These are phyloP conservation scores for Mycena rosella DNA, from an alignment of 768 basidiomycete species.

Conservation along the genomic window DNA sequence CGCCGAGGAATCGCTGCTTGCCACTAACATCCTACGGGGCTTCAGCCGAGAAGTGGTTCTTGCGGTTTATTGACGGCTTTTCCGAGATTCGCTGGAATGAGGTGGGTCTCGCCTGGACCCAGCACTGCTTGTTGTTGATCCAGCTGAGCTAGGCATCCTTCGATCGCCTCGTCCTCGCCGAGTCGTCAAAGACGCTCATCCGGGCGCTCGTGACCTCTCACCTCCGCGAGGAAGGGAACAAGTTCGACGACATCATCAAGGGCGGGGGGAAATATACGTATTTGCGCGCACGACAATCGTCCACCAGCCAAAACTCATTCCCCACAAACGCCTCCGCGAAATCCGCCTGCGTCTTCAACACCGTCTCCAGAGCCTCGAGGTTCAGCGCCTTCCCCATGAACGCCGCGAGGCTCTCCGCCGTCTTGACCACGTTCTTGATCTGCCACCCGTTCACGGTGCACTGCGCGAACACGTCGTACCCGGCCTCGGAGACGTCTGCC, in stretches of 20 bases:
- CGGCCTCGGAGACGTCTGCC: slow-evolving; percentile 34
- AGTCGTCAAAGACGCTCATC: slow-evolving; percentile 25
- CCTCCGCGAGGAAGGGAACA: slow-evolving; percentile 14
- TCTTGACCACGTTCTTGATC: slow-evolving; percentile 37
- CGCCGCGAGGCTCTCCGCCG: slow-evolving; percentile 34
- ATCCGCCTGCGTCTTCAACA: slow-evolving; percentile 53
- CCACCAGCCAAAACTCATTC: slow-evolving; percentile 22
- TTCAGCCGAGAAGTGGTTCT: slow-evolving; percentile 32
- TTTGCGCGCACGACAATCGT: no score
- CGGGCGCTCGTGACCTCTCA: slow-evolving; percentile 29
- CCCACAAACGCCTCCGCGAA: slow-evolving; percentile 40
- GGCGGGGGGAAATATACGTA: no score
- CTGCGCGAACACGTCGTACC: slow-evolving; percentile 26
- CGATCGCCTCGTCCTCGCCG: slow-evolving; percentile 29
- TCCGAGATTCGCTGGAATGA: slow-evolving; percentile 33
- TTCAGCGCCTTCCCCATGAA: slow-evolving; percentile 44
- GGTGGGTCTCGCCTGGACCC: neutral
- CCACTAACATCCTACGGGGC: slow-evolving; percentile 29
- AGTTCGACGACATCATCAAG: slow-evolving; percentile 35
- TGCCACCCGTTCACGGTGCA: slow-evolving; percentile 35
- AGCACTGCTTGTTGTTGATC: no score
- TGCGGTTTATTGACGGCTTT: slow-evolving; percentile 25
- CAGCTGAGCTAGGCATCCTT: slow-evolving; percentile 16
- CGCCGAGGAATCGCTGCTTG: slow-evolving; percentile 21
- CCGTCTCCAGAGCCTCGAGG: slow-evolving; percentile 47